Percentiles rank a stretch among this genome's conserved stretches.
These are phyloP conservation scores for Gossypium anomalum DNA, from an alignment of 345 rosid species.

Conservation along the genomic window DNA sequence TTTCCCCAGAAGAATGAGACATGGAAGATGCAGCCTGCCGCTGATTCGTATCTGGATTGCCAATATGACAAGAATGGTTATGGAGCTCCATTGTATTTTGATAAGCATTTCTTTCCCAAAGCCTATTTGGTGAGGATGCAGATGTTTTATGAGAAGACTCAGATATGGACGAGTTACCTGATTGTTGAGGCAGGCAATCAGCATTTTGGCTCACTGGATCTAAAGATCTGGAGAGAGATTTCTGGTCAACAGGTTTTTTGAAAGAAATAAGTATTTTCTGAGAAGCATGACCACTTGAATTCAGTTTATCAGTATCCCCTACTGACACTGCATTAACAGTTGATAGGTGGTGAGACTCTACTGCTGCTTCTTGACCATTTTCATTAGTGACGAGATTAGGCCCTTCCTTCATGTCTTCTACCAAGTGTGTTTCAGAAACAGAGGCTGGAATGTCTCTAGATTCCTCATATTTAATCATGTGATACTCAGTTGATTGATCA, in stretches of 20 bases:
- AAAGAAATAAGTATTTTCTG: constrained; percentile 2
- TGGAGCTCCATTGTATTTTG: constrained; percentile 18
- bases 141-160: constrained; percentile 27
- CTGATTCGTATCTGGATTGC: constrained; percentile 17
- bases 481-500: constrained; percentile 18
- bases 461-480: constrained; percentile 1
- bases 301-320: not conserved
- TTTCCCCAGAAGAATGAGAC: constrained; percentile 29
- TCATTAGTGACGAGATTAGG: constrained; percentile 3
- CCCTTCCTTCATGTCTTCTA: constrained; percentile 18
- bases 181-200: constrained; percentile 21
- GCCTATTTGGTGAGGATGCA: constrained; percentile 19
- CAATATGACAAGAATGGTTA: constrained; percentile 20
- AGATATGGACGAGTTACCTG: constrained; percentile 33
- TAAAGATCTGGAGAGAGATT: constrained; percentile 19
- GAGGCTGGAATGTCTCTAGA: constrained; percentile 12
- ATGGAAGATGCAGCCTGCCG: constrained; percentile 19
- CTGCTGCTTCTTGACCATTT: constrained; percentile 12
- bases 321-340: constrained; percentile 14
- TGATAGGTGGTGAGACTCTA: constrained; percentile 15
- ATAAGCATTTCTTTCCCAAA: constrained; percentile 11
- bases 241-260: constrained; percentile 19
- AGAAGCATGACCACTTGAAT: constrained; percentile 19
- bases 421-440: constrained; percentile 10
- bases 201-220: constrained; percentile 24